Evolutionary conservation across 768 basidiomycete species (phyloP).

Genomic region (Lyophyllum atratum): DNA sequence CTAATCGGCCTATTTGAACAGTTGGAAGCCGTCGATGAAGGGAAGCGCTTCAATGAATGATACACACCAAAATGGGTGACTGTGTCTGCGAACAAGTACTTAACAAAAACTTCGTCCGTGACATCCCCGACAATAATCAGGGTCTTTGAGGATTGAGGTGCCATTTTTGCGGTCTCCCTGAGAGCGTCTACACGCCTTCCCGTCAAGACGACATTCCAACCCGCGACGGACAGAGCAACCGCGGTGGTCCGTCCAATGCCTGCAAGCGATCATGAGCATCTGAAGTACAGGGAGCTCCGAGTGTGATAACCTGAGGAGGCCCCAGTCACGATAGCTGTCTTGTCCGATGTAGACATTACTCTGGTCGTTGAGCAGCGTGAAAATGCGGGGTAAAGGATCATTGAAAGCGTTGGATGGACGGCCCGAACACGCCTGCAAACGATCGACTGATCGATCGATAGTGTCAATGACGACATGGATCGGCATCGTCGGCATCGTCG

Average conservation of each 20-base stretch:
- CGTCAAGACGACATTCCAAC: slow-evolving; percentile 69
- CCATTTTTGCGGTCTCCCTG: slow-evolving; percentile 52
- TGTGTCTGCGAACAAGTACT: slow-evolving; percentile 54
- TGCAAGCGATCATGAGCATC: slow-evolving; percentile 9
- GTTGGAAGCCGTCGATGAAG: neutral
- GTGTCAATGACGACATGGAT: slow-evolving; percentile 1
- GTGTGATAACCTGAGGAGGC: slow-evolving; percentile 21
- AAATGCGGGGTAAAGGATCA: neutral
- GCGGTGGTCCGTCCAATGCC: slow-evolving; percentile 70
- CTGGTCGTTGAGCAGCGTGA: neutral
- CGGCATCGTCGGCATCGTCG: too few relatives aligned
- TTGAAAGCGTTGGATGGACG: neutral
- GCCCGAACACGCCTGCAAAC: neutral
- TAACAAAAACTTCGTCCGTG: slow-evolving; percentile 62
- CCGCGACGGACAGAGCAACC: slow-evolving; percentile 66
- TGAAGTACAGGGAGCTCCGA: neutral
- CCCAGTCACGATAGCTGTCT: slow-evolving; percentile 32
- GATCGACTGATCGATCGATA: neutral
- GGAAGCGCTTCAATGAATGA: too few relatives aligned
- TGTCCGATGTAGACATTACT: slow-evolving; percentile 5
- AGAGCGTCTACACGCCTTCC: slow-evolving; percentile 63
- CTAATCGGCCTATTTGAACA: slow-evolving; percentile 52
- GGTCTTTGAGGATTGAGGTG: slow-evolving; percentile 33
- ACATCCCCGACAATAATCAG: slow-evolving; percentile 66
- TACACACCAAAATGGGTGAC: slow-evolving; percentile 61